These are phyloP conservation scores for Pelargonium fulgidum DNA, from an alignment of 441 rosid genomes.

Conservation along the genomic window DNA sequence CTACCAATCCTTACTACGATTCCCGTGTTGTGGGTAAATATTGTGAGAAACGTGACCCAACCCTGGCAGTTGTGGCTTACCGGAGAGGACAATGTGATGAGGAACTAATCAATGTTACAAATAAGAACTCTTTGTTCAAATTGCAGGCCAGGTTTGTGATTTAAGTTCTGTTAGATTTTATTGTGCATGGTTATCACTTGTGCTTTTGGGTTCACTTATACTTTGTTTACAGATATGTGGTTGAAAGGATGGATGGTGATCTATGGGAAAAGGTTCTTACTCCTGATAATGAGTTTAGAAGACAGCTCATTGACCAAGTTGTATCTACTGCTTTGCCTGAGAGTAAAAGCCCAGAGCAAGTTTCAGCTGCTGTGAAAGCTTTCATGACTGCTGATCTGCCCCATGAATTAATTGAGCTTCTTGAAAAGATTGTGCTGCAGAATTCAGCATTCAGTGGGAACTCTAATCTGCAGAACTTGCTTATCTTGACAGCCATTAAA, in stretches of 20 bases:
- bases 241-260: conserved; percentile 96
- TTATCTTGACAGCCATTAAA: conserved; percentile 92
- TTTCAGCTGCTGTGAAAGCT: conserved; percentile 98
- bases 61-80: conserved; percentile 96
- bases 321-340: conserved; percentile 98
- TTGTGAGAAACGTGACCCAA: conserved; percentile 99
- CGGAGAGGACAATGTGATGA: conserved; percentile 97
- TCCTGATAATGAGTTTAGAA: conserved; percentile 84
- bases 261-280: conserved; percentile 95
- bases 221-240: conserved; percentile 68
- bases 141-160: conserved; percentile 84
- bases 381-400: conserved; percentile 99
- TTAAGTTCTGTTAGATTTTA: conserved; percentile 14
- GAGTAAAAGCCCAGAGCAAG: conserved; percentile 99
- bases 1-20: conserved; percentile 97
- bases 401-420: conserved; percentile 97
- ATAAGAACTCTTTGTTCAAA: conserved; percentile 94
- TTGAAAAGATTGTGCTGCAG: conserved; percentile 98
- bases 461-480: conserved; percentile 91
- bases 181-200: conserved; percentile 12
- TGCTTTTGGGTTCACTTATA: conserved; percentile 13
- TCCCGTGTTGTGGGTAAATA: conserved; percentile 96
- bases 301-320: conserved; percentile 98
- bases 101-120: conserved; percentile 91
- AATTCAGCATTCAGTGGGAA: conserved; percentile 99